A percentile compares a stretch with the other conserved stretches of the same genome.
Evolutionary conservation across 2,329 filamentous ascomycete genomes (phyloP).

Genomic region (Raffaelea arxii): DNA sequence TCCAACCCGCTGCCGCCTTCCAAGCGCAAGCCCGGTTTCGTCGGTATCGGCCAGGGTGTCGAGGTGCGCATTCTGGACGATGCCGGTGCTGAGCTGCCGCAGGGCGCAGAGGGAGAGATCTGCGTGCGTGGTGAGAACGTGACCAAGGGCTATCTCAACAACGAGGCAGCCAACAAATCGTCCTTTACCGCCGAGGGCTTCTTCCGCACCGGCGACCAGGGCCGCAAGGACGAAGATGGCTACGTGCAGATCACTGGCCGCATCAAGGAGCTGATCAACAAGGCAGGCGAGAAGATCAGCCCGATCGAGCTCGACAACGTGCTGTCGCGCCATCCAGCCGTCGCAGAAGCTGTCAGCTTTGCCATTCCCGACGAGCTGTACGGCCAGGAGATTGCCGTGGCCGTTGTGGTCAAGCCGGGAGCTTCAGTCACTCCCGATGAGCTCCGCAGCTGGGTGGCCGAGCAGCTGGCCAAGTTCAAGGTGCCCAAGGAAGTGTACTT

Average conservation of each 20-base stretch:
- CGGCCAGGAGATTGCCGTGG: slow-evolving; percentile 71
- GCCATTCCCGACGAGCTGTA: slow-evolving; percentile 75
- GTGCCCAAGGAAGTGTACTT: slow-evolving; percentile 80
- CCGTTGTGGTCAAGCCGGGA: slow-evolving; percentile 62
- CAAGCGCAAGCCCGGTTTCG: slow-evolving; percentile 70
- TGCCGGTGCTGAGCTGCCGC: slow-evolving; percentile 55
- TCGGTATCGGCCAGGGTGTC: slow-evolving; percentile 75
- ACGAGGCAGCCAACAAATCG: slow-evolving; percentile 62
- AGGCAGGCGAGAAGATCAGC: slow-evolving; percentile 82
- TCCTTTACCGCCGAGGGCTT: slow-evolving; percentile 68
- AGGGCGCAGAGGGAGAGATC: slow-evolving; percentile 69
- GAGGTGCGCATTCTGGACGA: slow-evolving; percentile 69
- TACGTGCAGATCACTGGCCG: slow-evolving; percentile 83
- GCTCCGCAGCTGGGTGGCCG: slow-evolving; percentile 57
- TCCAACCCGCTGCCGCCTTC: slow-evolving; percentile 62
- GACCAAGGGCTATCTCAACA: slow-evolving; percentile 79
- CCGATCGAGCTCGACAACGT: slow-evolving; percentile 84
- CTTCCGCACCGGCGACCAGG: slow-evolving; percentile 84
- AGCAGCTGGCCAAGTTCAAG: slow-evolving; percentile 74
- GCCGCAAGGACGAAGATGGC: slow-evolving; percentile 67
- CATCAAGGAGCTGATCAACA: slow-evolving; percentile 90
- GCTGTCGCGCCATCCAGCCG: slow-evolving; percentile 60
- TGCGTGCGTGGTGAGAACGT: slow-evolving; percentile 76
- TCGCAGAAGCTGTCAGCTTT: slow-evolving; percentile 75
- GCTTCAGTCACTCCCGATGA: slow-evolving; percentile 46